Evolutionary conservation across 106 monocot genomes (phyloP), one percentile per base, ranked within the genome.

Genomic region (Chionographis japonica): DNA sequence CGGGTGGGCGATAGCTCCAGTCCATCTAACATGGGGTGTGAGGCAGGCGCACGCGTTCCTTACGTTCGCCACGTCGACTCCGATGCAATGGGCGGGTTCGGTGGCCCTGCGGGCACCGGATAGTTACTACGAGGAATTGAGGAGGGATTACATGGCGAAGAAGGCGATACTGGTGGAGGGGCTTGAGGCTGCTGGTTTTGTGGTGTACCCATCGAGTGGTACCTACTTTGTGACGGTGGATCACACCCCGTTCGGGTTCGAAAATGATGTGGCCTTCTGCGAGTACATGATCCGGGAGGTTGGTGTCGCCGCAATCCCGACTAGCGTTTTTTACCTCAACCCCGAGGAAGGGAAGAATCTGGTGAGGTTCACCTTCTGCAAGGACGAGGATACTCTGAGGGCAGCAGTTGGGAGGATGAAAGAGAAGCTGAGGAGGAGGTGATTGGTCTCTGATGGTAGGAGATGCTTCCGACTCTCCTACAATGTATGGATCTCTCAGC

Each of bases 341-440:
- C 89, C 97, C 8, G 89, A 86, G 62, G 97, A 97, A 43, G 97
- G 97, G 49, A 97, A 87, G 80, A 89, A 85, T 76, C 53, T 97
- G 68, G 97, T 97, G 63, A 84, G 97, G 51, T 97, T 97, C 64
- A 90, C 97, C n/a, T 97, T 97, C 46, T 89, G 92, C 12, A 92
- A 92, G 54, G 97, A 97, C 60, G 89, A 97, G 54, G 89, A 46
- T 1, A 97, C 97, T 38, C 82, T 97, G 12, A 78, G 62, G 52
- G 80, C 79, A 1, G 97, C 97, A 10, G 97, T 97, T 38, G 72
- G 68, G 42, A 86, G 89, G 77, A 89, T 97, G 97, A 97, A 87
- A 69, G 73, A 84, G 61, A 86, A 74, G 74, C 80, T 97, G 20
- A 77, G 57, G 77, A 81, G 75, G 35, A 83, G 50, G 65, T 81